These are phyloP conservation scores for Cyclotella cryptica DNA, from an alignment of 108 stramenopile genomes.

Conservation along the genomic window DNA sequence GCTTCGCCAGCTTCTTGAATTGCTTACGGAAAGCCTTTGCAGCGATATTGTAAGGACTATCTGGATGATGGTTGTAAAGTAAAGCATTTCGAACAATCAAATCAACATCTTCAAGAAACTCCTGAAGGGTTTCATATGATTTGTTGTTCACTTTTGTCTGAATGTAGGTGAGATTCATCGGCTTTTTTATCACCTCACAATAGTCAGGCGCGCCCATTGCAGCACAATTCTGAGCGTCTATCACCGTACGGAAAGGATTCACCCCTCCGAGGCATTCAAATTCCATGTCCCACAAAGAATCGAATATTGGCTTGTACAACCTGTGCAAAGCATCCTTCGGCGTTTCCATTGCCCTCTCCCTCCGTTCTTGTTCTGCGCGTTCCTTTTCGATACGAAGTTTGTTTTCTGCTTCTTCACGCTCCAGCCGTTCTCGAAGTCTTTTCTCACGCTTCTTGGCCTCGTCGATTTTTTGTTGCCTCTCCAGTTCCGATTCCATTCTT, in stretches of 20 bases:
- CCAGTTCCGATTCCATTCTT: conserved; percentile 35
- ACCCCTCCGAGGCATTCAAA: conserved; percentile 68
- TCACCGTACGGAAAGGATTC: conserved; percentile 88
- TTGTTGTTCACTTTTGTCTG: conserved; percentile 70
- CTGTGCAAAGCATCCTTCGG: conserved; percentile 69
- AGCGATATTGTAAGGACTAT: conserved; percentile 78
- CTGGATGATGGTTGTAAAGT: conserved; percentile 70
- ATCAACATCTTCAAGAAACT: conserved; percentile 82
- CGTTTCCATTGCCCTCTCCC: conserved; percentile 51
- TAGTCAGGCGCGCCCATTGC: conserved; percentile 83
- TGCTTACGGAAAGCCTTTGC: conserved; percentile 72
- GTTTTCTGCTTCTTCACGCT: conserved; percentile 51
- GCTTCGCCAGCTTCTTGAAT: conserved; percentile 72
- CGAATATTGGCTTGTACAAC: conserved; percentile 72
- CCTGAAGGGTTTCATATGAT: conserved; percentile 65
- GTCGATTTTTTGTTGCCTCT: conserved; percentile 35
- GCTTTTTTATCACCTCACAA: conserved; percentile 74
- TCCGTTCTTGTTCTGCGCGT: conserved; percentile 50
- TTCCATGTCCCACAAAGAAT: conserved; percentile 81
- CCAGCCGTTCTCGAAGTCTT: conserved; percentile 34
- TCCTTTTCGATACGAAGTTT: conserved; percentile 45
- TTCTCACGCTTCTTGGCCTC: conserved; percentile 48
- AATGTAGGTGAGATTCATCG: conserved; percentile 81
- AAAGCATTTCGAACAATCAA: conserved; percentile 79
- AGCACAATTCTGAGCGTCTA: conserved; percentile 74